Evolutionary conservation across 257 asterid genomes (phyloP).

Genomic region (Craterostigma plantagineum): DNA sequence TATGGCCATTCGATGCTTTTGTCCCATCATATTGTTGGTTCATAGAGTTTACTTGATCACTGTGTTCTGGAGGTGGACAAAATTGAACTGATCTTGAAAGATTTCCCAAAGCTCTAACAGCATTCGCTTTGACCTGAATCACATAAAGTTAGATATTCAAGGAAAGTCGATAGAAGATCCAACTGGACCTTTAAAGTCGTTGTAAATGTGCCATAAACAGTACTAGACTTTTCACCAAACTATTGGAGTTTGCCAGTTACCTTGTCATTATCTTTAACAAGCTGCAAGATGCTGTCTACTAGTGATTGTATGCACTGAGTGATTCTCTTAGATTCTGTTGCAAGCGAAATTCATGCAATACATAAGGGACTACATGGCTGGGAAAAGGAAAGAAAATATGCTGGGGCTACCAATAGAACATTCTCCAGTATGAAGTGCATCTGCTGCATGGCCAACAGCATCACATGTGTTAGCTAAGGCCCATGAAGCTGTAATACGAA

Average conservation of each 20-base stretch:
- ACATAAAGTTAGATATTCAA: too few relatives aligned
- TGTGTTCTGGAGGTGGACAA: constrained; percentile 15
- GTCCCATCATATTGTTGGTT: constrained; percentile 11
- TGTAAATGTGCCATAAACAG: too few relatives aligned
- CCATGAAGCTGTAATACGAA: constrained; percentile 92
- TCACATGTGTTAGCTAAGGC: constrained; percentile 87
- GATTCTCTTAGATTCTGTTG: constrained; percentile 32
- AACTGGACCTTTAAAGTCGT: too few relatives aligned
- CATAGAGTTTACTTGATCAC: constrained; percentile 13
- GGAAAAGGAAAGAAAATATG: constrained; percentile 12
- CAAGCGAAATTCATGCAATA: constrained; percentile 14
- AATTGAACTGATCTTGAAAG: constrained; percentile 55
- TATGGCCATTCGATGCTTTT: constrained; percentile 16
- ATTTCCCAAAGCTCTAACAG: constrained; percentile 91
- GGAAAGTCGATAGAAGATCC: too few relatives aligned
- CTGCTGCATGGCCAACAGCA: constrained; percentile 50
- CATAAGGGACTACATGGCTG: constrained; percentile 7
- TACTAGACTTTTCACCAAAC: too few relatives aligned
- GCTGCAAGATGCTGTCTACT: constrained; percentile 46
- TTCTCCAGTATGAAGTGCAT: constrained; percentile 25
- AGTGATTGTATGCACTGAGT: constrained; percentile 34
- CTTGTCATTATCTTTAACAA: constrained; percentile 87
- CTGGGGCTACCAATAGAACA: constrained; percentile 23
- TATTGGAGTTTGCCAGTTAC: constrained; percentile 16
- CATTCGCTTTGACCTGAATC: constrained; percentile 76